These are phyloP conservation scores for Mycena leptocephala DNA, from an alignment of 768 basidiomycete genomes.

Conservation along the genomic window DNA sequence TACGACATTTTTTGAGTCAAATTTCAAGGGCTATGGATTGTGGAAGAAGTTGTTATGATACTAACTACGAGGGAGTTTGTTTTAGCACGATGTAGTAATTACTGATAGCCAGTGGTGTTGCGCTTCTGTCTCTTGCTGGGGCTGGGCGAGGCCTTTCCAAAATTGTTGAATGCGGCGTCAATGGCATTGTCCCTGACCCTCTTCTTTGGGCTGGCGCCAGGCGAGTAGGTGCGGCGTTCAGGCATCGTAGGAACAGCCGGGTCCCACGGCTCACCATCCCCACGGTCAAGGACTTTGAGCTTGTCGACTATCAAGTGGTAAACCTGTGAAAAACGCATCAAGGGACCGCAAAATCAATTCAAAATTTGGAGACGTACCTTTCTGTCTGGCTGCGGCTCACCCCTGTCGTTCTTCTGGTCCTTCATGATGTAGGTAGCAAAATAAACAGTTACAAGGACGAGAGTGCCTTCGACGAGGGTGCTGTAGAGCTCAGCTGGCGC, in stretches of 20 bases:
- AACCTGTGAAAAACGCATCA: neutral
- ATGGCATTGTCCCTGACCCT: neutral
- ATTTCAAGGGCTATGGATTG: too few species aligned
- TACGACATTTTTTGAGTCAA: too few species aligned
- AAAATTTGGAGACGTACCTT: neutral
- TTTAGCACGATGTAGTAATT: too few species aligned
- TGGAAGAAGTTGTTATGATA: too few species aligned
- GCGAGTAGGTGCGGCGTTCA: neutral
- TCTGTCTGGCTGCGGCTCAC: neutral
- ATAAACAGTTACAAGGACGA: neutral
- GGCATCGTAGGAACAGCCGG: neutral
- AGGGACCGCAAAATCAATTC: neutral
- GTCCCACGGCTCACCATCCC: neutral
- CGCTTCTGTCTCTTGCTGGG: too few species aligned
- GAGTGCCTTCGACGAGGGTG: constrained; percentile 4
- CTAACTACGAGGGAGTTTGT: too few species aligned
- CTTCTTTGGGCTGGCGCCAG: neutral
- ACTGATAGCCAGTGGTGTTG: too few species aligned
- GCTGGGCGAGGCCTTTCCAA: too few species aligned
- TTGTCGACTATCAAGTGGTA: neutral
- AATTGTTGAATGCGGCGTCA: neutral
- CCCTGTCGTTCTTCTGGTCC: neutral
- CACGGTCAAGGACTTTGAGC: constrained; percentile 11
- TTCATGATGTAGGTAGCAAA: neutral
- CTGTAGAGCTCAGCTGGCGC: constrained; percentile 4